phyloP scores from a whole-genome alignment of 257 asterid genomes.

The Catharanthus roseus region DNA sequence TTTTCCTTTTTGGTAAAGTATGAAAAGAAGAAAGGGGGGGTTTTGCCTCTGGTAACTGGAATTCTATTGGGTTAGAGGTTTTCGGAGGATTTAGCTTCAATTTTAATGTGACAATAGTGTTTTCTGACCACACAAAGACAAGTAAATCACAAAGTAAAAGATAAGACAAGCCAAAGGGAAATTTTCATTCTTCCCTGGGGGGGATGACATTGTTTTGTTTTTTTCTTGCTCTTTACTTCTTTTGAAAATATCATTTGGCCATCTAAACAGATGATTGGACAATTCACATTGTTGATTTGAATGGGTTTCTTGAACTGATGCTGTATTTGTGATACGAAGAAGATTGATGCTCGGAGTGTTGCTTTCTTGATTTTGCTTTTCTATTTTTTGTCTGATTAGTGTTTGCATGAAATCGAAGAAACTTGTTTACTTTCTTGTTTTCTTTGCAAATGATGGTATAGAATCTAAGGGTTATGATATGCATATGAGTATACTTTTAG shows the following conservation, averaged over 20 bases:
- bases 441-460: not conserved
- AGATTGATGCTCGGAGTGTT: too few relatives aligned
- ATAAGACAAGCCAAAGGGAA: not conserved
- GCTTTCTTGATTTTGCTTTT: not conserved
- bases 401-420: not conserved
- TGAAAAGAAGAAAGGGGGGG: not conserved
- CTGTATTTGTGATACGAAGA: not conserved
- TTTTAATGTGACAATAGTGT: slow-evolving; percentile 3
- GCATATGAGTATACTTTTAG: not conserved
- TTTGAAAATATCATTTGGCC: not conserved
- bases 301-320: not conserved
- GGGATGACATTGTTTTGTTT: not conserved
- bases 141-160: not conserved
- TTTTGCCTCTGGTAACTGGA: not conserved
- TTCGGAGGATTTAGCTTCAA: slow-evolving; percentile 1
- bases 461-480: not conserved
- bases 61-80: slow-evolving; percentile 3
- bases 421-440: slow-evolving; percentile 15
- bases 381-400: not conserved
- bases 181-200: slow-evolving; percentile 2
- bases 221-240: not conserved
- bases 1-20: not conserved
- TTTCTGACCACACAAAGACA: not conserved
- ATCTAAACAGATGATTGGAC: not conserved
- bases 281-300: not conserved